Evolutionary conservation across 768 basidiomycete species (phyloP), one percentile per base, ranked within the genome.

Genomic region (Rhodosporidiobolus sp.): DNA sequence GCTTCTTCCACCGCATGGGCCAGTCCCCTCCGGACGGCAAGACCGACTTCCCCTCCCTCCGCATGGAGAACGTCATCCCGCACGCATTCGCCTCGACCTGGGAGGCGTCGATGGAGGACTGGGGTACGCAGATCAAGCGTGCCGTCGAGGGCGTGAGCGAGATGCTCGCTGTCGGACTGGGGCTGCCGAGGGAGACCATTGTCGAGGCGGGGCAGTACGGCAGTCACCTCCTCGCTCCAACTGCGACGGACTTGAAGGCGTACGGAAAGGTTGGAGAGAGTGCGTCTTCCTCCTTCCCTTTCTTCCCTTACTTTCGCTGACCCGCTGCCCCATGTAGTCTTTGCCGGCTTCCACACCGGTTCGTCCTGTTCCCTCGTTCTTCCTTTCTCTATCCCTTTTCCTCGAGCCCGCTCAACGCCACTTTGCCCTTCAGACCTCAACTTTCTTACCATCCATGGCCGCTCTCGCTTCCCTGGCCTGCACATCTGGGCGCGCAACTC

Each of bases 401-500:
- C n/a, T n/a, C n/a, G n/a, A n/a, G n/a, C n/a, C 45, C n/a, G 28
- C 60, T 46, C 60, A 19, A 30, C 24, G 32, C 30, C 38, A 8
- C 14, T 53, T 22, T 34, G 20, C 1, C 32, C 48, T 3, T 26
- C 56, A 1, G 94, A 97, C 80, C 86, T 97, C 67, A 96, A 96
- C 79, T 94, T 93, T 78, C 83, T 96, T 52, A 92, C 90, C n/a
- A 92, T 92, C 54, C 89, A 92, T 72, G 92, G 91, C 54, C 89
- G 90, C 43, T 91, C 89, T 11, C 86, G 90, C 70, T 93, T 89
- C 81, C 91, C 92, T 0, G 92, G 91, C 35, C 84, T 96, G 32
- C 86, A 96, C 80, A 90, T 97, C 63, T 96, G 94, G 94, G 94
- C 92, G 22, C 86, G 94, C 49, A 96, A 97, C 78, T 89, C 89